A percentile compares a stretch with the other conserved stretches of the same genome.
These are phyloP conservation scores for Sporothrix brunneoviolacea DNA, from an alignment of 2,329 filamentous ascomycete genomes.

Conservation along the genomic window DNA sequence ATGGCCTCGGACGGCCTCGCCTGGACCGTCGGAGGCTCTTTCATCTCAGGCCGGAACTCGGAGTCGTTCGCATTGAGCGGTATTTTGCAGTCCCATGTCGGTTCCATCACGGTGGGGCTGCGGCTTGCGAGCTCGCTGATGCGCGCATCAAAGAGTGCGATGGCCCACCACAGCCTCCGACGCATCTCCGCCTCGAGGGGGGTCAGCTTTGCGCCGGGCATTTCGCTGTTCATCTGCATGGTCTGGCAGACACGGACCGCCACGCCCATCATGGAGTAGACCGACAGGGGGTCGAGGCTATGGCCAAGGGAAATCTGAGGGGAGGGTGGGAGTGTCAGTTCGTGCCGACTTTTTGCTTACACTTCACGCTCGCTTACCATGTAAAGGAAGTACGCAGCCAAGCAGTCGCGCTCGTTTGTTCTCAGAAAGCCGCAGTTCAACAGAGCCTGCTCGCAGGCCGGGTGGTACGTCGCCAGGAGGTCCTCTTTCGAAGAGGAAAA, in stretches of 20 bases:
- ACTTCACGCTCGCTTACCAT: too few species aligned
- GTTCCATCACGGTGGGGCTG: slow-evolving; percentile 24
- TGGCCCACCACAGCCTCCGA: slow-evolving; percentile 55
- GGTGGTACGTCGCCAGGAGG: slow-evolving; percentile 38
- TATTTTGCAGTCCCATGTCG: slow-evolving; percentile 36
- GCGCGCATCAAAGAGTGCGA: slow-evolving; percentile 51
- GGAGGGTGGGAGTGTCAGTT: too few species aligned
- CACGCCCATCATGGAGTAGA: slow-evolving; percentile 46
- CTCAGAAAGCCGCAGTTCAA: slow-evolving; percentile 43
- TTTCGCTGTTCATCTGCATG: slow-evolving; percentile 45
- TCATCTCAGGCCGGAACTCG: slow-evolving; percentile 35
- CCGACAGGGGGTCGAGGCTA: slow-evolving; percentile 39
- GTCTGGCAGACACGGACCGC: slow-evolving; percentile 51
- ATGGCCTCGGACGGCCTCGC: slow-evolving; percentile 34
- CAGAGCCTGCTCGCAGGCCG: slow-evolving; percentile 47
- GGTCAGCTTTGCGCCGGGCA: slow-evolving; percentile 29
- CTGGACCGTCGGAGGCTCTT: not conserved
- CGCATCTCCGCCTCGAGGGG: slow-evolving; percentile 51
- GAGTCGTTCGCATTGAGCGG: slow-evolving; percentile 41
- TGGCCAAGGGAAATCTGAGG: slow-evolving; percentile 40
- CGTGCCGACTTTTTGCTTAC: too few species aligned
- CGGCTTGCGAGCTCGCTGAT: slow-evolving; percentile 44
- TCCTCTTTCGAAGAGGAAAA: slow-evolving; percentile 35
- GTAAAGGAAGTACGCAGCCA: slow-evolving; percentile 52
- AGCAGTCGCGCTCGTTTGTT: slow-evolving; percentile 42